Base-by-base conservation (phyloP, 1,284 basidiomycete species). In the Malassezia dermatis region DNA sequence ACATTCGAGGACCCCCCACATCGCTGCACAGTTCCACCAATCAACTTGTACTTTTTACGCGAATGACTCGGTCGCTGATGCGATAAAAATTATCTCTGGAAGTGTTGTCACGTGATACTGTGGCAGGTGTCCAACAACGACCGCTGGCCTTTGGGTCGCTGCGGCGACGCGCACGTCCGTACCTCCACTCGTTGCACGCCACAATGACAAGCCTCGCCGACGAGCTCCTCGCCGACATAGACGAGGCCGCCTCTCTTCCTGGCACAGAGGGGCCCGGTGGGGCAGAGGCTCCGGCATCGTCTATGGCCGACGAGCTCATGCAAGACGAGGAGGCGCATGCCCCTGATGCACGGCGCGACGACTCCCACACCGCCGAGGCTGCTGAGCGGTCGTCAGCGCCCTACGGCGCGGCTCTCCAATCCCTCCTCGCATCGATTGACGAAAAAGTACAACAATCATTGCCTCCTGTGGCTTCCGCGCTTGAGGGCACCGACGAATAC, bases 401-500 rank as follows among this genome's bases (percentile, higher is more conserved):
- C n/a, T 37, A 17, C 35, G 86, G 86, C 73, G 86, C 84, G 75
- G 82, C 83, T 59, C 86, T 96, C 83, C 77, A 80, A 47, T 89
- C 94, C 57, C 85, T 88, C 2, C 23, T 53, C 15, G 64, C 94
- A 88, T 88, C 89, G 76, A 88, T 98, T 48, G 84, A 84, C 65
- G 85, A 86, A 66, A 96, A 86, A 75, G 83, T 85, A 59, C 79
- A 79, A 0, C 83, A 84, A 51, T 85, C 85, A 2, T 84, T 83
- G 45, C 84, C 88, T 0, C 80, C 83, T 11, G 85, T 89, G 60
- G 63, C 79, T 80, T 76, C 76, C 35, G 86, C 88, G 12, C 83
- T 89, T 0, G 89, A 91, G 75, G 81, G 91, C 61, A 91, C 93
- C 72, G 88, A 89, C 0, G 94, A 99, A 76, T 99, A 99, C 77